phyloP scores from a whole-genome alignment of 352 stramenopile species.

The Aphanomyces stellatus region DNA sequence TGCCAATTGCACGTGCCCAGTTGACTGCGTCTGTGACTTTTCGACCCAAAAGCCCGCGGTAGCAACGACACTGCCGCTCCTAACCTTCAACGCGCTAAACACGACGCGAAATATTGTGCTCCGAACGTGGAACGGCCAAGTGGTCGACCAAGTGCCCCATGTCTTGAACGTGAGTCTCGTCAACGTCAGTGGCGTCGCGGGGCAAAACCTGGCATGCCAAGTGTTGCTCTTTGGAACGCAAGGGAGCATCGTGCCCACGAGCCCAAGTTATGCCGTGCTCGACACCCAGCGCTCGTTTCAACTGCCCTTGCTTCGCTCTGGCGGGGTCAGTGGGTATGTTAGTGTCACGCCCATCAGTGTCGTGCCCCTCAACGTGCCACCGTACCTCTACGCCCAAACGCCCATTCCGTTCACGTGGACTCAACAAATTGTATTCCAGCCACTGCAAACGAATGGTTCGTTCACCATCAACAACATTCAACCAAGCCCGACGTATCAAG shows the following conservation, averaged over 20 bases:
- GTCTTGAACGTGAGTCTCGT: neutral
- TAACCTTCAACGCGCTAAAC: neutral
- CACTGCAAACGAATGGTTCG: too few relatives aligned
- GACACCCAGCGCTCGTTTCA: neutral
- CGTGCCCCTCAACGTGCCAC: neutral
- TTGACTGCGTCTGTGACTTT: neutral
- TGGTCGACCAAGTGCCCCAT: neutral
- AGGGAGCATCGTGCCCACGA: neutral
- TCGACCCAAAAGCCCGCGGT: neutral
- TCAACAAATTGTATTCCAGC: too few relatives aligned
- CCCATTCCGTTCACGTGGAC: too few relatives aligned
- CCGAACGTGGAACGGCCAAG: constrained; percentile 3
- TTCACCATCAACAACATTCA: too few relatives aligned
- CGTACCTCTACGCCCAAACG: too few relatives aligned
- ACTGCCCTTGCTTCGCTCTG: neutral
- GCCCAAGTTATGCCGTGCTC: neutral
- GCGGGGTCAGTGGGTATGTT: neutral
- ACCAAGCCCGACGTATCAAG: too few relatives aligned
- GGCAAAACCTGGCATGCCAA: neutral
- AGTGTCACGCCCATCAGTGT: neutral
- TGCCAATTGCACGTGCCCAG: neutral
- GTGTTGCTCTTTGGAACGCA: neutral
- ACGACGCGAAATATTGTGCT: neutral
- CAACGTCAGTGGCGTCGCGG: neutral
- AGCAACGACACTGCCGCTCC: neutral